Evolutionary conservation across 352 stramenopile genomes (phyloP).

Genomic region (Blastocystis sp.): DNA sequence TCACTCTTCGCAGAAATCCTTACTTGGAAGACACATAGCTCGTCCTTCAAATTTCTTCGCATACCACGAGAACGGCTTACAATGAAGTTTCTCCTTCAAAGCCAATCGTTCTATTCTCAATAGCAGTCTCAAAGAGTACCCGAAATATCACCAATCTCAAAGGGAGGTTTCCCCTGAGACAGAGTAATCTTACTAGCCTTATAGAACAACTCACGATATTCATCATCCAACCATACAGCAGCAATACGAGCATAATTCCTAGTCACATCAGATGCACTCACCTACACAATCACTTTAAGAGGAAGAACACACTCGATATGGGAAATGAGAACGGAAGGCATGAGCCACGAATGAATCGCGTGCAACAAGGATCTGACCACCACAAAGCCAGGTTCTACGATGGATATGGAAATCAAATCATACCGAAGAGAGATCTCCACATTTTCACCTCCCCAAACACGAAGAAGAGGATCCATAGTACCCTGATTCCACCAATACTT

Average conservation of each 20-base stretch:
- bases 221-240: conserved; percentile 44
- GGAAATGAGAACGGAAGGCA: conserved; percentile 3
- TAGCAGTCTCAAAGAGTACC: not conserved
- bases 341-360: conserved; percentile 36
- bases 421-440: conserved; percentile 54
- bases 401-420: not conserved
- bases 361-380: conserved; percentile 25
- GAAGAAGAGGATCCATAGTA: not conserved
- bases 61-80: conserved; percentile 50
- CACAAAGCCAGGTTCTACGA: conserved; percentile 55
- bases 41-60: not conserved
- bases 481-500: conserved; percentile 42
- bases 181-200: not conserved
- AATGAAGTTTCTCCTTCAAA: conserved; percentile 39
- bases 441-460: conserved; percentile 57
- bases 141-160: conserved; percentile 27
- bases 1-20: not conserved
- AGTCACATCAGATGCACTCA: conserved; percentile 17
- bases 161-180: not conserved
- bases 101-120: conserved; percentile 20
- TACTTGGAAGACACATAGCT: not conserved
- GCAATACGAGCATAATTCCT: conserved; percentile 54
- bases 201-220: conserved; percentile 6
- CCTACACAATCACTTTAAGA: not conserved
- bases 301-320: conserved; percentile 12